Base-by-base conservation (phyloP, 2,329 filamentous ascomycete genomes). In the Talaromyces sp. region DNA sequence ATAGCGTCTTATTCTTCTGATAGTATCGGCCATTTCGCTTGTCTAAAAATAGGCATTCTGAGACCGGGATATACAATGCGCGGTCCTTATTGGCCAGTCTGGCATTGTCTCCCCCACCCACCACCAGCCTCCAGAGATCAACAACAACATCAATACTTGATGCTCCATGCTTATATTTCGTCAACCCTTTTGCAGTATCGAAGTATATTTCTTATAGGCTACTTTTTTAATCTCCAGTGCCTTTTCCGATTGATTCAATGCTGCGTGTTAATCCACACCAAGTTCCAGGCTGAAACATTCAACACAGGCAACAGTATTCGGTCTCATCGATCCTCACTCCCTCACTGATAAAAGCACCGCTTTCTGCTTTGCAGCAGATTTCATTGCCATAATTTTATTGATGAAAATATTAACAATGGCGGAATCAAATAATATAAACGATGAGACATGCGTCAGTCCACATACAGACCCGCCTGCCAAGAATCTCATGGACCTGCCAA, bases 401-500 rank as follows among this genome's bases (percentile, higher is more conserved):
- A 40, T 5, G 6, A n/a, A 16, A 40, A 40, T 40, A 51, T 51
- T 1, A 23, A 51, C 44, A 51, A 47, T 47, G 44, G 44, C 10
- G 10, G 18, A 27, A 27, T 9, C 44, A 27, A 5, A 12, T 12
- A 47, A 47, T 14, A 47, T 8, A 47, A 47, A 47, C 10, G 44
- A 53, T 31, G 50, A 31, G 27, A 12, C n/a, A 53, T 53, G 14
- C 14, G 16, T 12, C 28, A 12, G 27, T 31, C 31, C 28, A 28
- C 10, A 23, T 8, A 18, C 50, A 30, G 6, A n/a, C 5, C 4
- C 40, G 9, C n/a, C 63, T 12, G 18, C 44, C 44, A 47, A 27
- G 23, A 69, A 68, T n/a, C 69, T 88, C 36, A 77, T 81, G 70
- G 73, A 75, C 16, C 77, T 91, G 2, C 89, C 89, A 1, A 79